Evolutionary conservation across 2,329 filamentous ascomycete species (phyloP).

Genomic region (Pezicula neosporulosa): DNA sequence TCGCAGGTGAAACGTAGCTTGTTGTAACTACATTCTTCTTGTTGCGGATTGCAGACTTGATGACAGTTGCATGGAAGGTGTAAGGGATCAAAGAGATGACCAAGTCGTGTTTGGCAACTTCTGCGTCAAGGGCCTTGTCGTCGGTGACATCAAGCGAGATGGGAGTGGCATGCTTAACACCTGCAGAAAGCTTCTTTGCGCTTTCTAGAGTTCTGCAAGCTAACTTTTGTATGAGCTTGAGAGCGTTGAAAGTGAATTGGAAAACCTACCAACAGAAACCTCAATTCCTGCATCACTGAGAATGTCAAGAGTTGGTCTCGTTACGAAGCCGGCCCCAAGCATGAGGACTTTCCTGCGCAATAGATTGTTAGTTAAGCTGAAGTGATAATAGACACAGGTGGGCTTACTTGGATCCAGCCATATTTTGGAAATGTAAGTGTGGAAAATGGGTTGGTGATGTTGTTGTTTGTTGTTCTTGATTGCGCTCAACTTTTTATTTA

Average conservation of each 20-base stretch:
- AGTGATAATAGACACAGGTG: background rate
- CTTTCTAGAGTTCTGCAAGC: conserved; percentile 79
- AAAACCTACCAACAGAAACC: conserved; percentile 49
- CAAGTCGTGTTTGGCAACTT: conserved; percentile 75
- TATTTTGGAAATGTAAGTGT: conserved; percentile 11
- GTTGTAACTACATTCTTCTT: conserved; percentile 98
- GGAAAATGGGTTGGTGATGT: too few species aligned
- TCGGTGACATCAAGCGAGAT: conserved; percentile 84
- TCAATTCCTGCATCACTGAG: conserved; percentile 52
- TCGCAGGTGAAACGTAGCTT: conserved; percentile 87
- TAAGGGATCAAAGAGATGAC: conserved; percentile 87
- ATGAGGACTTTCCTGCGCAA: conserved; percentile 37
- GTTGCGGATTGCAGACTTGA: conserved; percentile 86
- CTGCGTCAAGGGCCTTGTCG: conserved; percentile 72
- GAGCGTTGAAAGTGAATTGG: background rate
- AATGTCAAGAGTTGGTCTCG: conserved; percentile 55
- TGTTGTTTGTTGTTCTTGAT: too few species aligned
- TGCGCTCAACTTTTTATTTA: too few species aligned
- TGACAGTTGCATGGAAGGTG: conserved; percentile 82
- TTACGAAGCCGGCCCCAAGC: conserved; percentile 50
- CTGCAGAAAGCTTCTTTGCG: conserved; percentile 71
- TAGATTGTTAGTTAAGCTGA: conserved; percentile 5
- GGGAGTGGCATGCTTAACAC: conserved; percentile 68
- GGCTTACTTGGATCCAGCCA: conserved; percentile 19
- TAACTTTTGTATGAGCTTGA: conserved; percentile 29